phyloP scores from a whole-genome alignment of 495 filamentous ascomycete genomes.

The Talaromyces proteolyticus region DNA sequence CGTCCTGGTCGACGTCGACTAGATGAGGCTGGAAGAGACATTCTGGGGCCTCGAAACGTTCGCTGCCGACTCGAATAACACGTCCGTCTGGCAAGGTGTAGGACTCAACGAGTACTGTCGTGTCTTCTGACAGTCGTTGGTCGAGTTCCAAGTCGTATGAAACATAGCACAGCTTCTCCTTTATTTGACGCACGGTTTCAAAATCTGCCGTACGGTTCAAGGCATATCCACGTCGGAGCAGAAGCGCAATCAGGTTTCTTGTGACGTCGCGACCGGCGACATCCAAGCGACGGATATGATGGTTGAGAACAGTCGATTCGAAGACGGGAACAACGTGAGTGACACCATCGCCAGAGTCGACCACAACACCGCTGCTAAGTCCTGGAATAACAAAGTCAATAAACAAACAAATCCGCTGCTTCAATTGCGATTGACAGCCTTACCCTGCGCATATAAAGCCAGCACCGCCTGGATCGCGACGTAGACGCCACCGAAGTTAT shows the following conservation, averaged over 20 bases:
- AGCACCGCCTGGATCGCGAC: constrained; percentile 98
- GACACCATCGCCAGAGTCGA: constrained; percentile 96
- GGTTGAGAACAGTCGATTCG: constrained; percentile 94
- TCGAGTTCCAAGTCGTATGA: constrained; percentile 97
- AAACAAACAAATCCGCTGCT: neutral
- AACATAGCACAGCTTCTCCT: constrained; percentile 99
- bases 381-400: constrained; percentile 40
- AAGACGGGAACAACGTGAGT: constrained; percentile 98
- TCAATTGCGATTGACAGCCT: neutral
- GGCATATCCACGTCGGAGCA: constrained; percentile 92
- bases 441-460: constrained; percentile 95
- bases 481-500: constrained; percentile 94
- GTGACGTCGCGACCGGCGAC: constrained; percentile 97
- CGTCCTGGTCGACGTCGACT: constrained; percentile 95
- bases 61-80: constrained; percentile 90
- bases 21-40: constrained; percentile 98
- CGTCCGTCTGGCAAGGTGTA: constrained; percentile 96
- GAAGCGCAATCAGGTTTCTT: constrained; percentile 90
- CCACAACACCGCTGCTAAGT: constrained; percentile 91
- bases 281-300: constrained; percentile 87
- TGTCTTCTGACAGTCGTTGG: constrained; percentile 93
- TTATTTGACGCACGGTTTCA: constrained; percentile 98
- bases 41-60: constrained; percentile 96
- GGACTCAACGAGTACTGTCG: constrained; percentile 92
- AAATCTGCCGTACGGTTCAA: constrained; percentile 98